Conservation (phyloP, 164 flowering plant species). For the Berberis vulgaris region DNA sequence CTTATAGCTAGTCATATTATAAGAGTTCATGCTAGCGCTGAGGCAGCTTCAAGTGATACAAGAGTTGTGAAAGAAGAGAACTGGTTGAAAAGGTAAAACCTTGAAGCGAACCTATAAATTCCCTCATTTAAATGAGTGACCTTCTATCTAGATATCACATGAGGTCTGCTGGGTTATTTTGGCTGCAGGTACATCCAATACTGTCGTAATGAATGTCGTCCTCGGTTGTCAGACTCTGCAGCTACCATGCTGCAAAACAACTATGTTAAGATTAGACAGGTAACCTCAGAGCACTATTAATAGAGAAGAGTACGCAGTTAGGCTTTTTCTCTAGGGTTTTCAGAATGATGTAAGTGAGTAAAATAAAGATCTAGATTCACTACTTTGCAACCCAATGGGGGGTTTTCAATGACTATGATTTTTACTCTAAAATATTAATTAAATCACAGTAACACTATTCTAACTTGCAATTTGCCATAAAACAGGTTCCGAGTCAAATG, state of each 20-base stretch:
- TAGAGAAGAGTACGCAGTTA: neutral
- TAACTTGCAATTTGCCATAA: too few relatives aligned
- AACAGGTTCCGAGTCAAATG: too few relatives aligned
- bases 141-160: neutral
- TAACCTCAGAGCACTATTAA: conserved; percentile 11
- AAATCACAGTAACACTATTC: too few relatives aligned
- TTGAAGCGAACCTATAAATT: neutral
- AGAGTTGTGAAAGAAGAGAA: conserved; percentile 71
- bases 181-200: conserved; percentile 77
- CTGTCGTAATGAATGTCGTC: conserved; percentile 67
- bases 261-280: conserved; percentile 95
- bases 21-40: conserved; percentile 83
- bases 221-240: conserved; percentile 89
- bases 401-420: too few relatives aligned
- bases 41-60: conserved; percentile 32
- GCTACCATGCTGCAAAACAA: conserved; percentile 59
- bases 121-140: too few relatives aligned
- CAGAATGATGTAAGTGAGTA: too few relatives aligned
- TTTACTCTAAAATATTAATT: too few relatives aligned
- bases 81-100: conserved; percentile 85
- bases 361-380: too few relatives aligned
- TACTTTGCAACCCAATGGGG: too few relatives aligned
- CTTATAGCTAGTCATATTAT: conserved; percentile 89
- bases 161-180: neutral
- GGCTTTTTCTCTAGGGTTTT: too few relatives aligned